phyloP scores from a whole-genome alignment of 495 filamentous ascomycete genomes.

The Trichocladium antarcticum region DNA sequence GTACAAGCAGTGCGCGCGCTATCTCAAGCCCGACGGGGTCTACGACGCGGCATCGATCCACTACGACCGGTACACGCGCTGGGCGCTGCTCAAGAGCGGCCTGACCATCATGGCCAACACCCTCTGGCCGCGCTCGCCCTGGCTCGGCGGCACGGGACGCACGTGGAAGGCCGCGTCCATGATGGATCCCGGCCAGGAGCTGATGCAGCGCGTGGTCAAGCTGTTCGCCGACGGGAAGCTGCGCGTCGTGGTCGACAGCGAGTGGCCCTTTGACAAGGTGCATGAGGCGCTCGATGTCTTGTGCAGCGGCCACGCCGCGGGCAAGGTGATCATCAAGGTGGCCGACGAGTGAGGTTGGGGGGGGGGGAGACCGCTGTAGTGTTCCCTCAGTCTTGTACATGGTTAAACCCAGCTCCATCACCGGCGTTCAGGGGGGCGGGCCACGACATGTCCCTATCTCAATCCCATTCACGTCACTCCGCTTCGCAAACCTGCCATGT shows the following conservation, averaged over 20 bases:
- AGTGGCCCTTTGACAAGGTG: slow-evolving; percentile 23
- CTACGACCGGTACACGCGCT: slow-evolving; percentile 11
- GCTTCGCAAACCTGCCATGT: too few species aligned
- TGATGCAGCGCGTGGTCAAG: slow-evolving; percentile 21
- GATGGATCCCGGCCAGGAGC: slow-evolving; percentile 20
- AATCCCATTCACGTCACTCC: too few species aligned
- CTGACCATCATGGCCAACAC: slow-evolving; percentile 21
- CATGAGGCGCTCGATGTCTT: slow-evolving; percentile 23
- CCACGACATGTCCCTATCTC: too few species aligned
- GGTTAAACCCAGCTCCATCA: too few species aligned
- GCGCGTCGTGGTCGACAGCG: slow-evolving; percentile 21
- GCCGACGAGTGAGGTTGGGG: slow-evolving; percentile 10
- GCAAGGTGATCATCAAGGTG: slow-evolving; percentile 26
- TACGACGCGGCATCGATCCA: slow-evolving; percentile 27
- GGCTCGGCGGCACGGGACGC: slow-evolving; percentile 26
- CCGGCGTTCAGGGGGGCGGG: too few species aligned
- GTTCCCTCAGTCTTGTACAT: too few species aligned
- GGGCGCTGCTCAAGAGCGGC: slow-evolving; percentile 17
- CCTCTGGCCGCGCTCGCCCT: slow-evolving; percentile 19
- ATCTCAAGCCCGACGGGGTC: slow-evolving; percentile 23
- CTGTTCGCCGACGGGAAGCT: slow-evolving; percentile 24
- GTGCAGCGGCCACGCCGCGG: slow-evolving; percentile 19
- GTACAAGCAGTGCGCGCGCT: slow-evolving; percentile 20
- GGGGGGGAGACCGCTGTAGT: too few species aligned
- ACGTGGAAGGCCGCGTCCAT: slow-evolving; percentile 19